These are phyloP conservation scores for Drechslerella dactyloides DNA, from an alignment of 2,329 filamentous ascomycete genomes.

Conservation along the genomic window DNA sequence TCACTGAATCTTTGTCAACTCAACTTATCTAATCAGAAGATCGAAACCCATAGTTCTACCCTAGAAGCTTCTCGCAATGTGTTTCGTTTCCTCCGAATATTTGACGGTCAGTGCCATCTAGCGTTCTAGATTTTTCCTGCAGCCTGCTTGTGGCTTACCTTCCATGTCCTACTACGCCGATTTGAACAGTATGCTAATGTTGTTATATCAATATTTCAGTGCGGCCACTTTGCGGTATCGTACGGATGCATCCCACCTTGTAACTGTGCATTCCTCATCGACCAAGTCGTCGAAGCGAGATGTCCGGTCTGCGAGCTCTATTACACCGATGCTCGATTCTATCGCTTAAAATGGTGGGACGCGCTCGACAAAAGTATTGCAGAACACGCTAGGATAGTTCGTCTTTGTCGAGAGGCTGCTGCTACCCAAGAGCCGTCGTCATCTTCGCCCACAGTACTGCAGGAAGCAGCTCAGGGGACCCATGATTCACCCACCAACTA, in stretches of 20 bases:
- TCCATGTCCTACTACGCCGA: too few relatives aligned
- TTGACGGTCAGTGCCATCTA: not conserved
- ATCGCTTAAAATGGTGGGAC: not conserved
- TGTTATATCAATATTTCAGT: not conserved
- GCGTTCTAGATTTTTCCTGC: not conserved
- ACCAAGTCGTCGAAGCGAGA: not conserved
- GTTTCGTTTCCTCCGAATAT: not conserved
- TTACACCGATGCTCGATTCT: not conserved
- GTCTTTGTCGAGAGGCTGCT: not conserved
- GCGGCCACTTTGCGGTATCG: not conserved
- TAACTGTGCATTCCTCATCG: not conserved
- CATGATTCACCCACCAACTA: too few relatives aligned
- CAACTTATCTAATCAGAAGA: not conserved
- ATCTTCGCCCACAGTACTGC: too few relatives aligned
- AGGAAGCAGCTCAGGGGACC: too few relatives aligned
- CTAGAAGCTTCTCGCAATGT: not conserved
- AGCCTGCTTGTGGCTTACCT: not conserved
- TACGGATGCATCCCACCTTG: not conserved
- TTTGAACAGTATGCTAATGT: too few relatives aligned
- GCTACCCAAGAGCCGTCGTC: too few relatives aligned
- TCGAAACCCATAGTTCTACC: not conserved
- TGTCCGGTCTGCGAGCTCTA: not conserved
- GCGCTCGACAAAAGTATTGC: not conserved
- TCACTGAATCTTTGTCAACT: too few relatives aligned
- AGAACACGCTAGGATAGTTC: not conserved